Base-by-base conservation (phyloP, 805 yeast genomes). In the Starmerella bombicola region DNA sequence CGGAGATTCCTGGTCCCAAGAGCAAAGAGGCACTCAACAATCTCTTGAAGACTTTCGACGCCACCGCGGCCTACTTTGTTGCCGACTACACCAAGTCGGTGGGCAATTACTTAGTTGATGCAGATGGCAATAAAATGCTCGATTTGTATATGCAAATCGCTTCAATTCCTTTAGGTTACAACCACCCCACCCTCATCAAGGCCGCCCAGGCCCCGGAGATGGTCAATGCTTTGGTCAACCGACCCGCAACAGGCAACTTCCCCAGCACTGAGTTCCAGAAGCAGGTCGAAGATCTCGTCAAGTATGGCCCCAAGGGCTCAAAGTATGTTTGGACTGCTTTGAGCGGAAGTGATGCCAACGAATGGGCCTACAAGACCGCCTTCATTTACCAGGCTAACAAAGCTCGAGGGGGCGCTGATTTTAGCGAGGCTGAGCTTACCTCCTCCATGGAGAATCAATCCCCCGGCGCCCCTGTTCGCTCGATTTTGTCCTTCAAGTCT, bases 381-480 rank as follows among this genome's bases (percentile, higher is more conserved):
- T 82, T 81, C 61, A 74, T 82, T 66, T 80, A 78, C 69, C 78
- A 78, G 61, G 84, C 78, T 55, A 63, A 74, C 41, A 66, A 71
- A 55, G 68, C 69, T 63, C 76, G 93, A 63, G 65, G 62, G 22
- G 83, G 86, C 42, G 71, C 64, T n/a, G 67, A 66, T 19, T 82
- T 80, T 63, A 59, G 86, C 5, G 56, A 60, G 9, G 83, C 78
- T 56, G 96, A 86, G 63, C 70, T 73, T 59, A 60, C 52, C 16
- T 64, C 86, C 3, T 78, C 78, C 43, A 86, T 86, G 96, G 65
- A 70, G 49, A 84, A 84, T 62, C 65, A 69, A 52, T 71, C 82
- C 21, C 97, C 97, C 38, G 95, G 95, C 43, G 72, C 93, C 35
- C 93, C 95, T 26, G 80, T 80, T 28, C 63, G 81, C 52, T 84